Base-by-base conservation (phyloP, 441 rosid genomes). In the Macaranga tanarius region DNA sequence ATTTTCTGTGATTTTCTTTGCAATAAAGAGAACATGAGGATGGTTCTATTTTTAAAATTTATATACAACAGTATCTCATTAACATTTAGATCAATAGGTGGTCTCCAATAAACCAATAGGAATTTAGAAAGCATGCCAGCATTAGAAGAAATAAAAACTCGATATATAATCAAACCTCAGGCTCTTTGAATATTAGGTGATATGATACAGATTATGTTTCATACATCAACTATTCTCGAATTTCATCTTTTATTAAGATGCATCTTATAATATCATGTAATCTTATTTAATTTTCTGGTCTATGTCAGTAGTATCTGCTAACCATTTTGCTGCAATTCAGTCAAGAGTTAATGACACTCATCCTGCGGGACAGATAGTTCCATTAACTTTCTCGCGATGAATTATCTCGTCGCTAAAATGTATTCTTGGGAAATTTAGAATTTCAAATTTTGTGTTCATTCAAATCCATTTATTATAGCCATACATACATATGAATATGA, bases 141-240 rank as follows among this genome's bases (percentile, higher is more conserved):
- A 28, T 1, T 28, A 28, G 31, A 28, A n/a, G n/a, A n/a, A 28
- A 3, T 28, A 28, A 28, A 44, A 22, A 25, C 54, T 56, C 2
- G 28, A 28, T 34, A 31, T 6, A 44, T 26, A 19, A 54, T 22
- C 16, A 25, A 47, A 17, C 55, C 26, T 10, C 10, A 23, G 22
- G 63, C 51, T 71, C 60, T 71, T 71, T 51, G 51, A 34, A 48
- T 61, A 51, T 60, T 2, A 26, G 9, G 40, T 62, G 38, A 59
- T 20, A 70, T 28, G 31, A 45, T 13, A 69, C 22, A 22, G 31
- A 38, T 56, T 50, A 2, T 68, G 19, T 51, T 16, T n/a, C 62
- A 38, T 38, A 8, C 26, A 10, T 8, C 10, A 38, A 34, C 67
- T 63, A 63, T 16, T 28, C 51, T 63, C 7, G 10, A 26, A 13